phyloP scores from a whole-genome alignment of 192 early-diverging fungal species.

The Coemansia sp. region DNA sequence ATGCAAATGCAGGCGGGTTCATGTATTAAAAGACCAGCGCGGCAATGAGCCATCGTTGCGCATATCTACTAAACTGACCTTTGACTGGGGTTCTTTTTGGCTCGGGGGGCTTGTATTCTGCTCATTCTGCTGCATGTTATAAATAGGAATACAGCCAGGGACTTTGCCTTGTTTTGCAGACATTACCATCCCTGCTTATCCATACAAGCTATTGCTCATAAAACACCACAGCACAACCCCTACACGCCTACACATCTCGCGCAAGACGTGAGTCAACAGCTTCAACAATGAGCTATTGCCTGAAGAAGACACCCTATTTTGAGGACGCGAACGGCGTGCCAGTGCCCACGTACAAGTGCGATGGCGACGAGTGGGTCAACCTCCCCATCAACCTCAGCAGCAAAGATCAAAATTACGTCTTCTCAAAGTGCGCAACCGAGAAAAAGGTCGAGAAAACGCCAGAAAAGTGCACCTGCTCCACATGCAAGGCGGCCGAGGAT shows the following conservation, averaged over 20 bases:
- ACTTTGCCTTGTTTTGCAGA: slow-evolving; percentile 5
- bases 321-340: slow-evolving; percentile 36
- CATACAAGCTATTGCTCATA: slow-evolving; percentile 3
- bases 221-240: slow-evolving; percentile 6
- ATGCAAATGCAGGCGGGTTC: slow-evolving; percentile 1
- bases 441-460: slow-evolving; percentile 22
- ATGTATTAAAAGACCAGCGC: slow-evolving; percentile 7
- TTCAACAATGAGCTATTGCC: slow-evolving; percentile 44
- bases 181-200: not conserved
- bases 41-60: slow-evolving; percentile 16
- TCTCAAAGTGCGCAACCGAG: slow-evolving; percentile 36
- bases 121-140: not conserved
- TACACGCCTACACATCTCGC: slow-evolving; percentile 2
- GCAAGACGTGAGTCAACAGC: not conserved
- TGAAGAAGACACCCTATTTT: slow-evolving; percentile 49
- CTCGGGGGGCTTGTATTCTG: not conserved
- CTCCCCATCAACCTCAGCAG: slow-evolving; percentile 51
- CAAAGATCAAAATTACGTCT: slow-evolving; percentile 49
- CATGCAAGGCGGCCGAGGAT: slow-evolving; percentile 34
- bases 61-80: slow-evolving; percentile 11
- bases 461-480: slow-evolving; percentile 28
- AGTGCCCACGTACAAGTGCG: slow-evolving; percentile 49
- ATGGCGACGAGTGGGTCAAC: slow-evolving; percentile 51
- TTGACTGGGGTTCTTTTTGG: not conserved
- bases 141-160: slow-evolving; percentile 14